Evolutionary conservation across 441 rosid species (phyloP).

Genomic region (Aquilaria agallochum): DNA sequence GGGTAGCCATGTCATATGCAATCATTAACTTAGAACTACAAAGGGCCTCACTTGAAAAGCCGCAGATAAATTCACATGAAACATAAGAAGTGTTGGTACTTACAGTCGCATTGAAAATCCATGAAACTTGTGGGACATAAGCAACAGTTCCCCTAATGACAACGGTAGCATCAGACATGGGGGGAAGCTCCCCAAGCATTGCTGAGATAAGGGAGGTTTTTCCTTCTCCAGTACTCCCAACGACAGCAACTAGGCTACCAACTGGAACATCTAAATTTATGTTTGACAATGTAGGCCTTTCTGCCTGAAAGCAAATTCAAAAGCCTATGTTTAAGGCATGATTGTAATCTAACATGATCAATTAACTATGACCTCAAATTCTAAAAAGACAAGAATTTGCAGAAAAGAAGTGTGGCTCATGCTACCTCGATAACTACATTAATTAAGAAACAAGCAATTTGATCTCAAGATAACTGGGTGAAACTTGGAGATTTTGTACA

Average conservation of each 20-base stretch:
- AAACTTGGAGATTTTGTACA: too few relatives aligned
- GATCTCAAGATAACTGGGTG: too few relatives aligned
- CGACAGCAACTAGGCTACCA: constrained; percentile 93
- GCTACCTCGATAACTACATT: too few relatives aligned
- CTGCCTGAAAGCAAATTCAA: constrained; percentile 42
- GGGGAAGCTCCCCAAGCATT: constrained; percentile 94
- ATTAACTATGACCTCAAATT: background rate
- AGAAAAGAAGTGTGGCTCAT: background rate
- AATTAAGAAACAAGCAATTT: too few relatives aligned
- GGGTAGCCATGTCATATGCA: too few relatives aligned
- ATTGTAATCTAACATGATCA: too few relatives aligned
- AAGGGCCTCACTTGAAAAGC: background rate
- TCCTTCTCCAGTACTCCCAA: constrained; percentile 97
- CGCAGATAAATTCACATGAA: background rate
- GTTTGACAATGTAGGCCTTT: constrained; percentile 73
- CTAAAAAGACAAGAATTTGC: background rate
- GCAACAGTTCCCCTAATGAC: constrained; percentile 80
- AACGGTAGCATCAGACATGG: constrained; percentile 52
- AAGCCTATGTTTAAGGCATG: too few relatives aligned
- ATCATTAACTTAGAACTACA: too few relatives aligned
- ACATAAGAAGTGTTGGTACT: constrained; percentile 27
- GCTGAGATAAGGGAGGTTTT: constrained; percentile 97
- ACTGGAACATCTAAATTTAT: constrained; percentile 78
- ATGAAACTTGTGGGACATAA: constrained; percentile 98
- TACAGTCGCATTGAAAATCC: constrained; percentile 98